phyloP scores from a whole-genome alignment of 2,329 filamentous ascomycete genomes.

The Elsinoe ampelina region DNA sequence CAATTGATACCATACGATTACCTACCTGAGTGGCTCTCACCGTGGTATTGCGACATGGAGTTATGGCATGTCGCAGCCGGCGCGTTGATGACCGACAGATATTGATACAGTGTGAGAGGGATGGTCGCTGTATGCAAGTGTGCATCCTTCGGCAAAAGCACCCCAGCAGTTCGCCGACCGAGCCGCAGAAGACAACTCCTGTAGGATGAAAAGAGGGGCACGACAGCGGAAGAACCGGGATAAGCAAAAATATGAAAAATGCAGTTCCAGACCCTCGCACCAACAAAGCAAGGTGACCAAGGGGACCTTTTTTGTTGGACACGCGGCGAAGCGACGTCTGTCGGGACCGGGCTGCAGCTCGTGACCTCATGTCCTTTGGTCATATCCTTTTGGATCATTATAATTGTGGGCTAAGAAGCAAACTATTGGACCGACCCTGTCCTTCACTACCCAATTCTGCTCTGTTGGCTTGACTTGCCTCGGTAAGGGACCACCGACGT shows the following conservation, averaged over 20 bases:
- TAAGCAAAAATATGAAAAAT: conserved; percentile 1
- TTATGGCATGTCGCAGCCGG: too few relatives aligned
- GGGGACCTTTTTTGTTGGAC: too few relatives aligned
- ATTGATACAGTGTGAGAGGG: too few relatives aligned
- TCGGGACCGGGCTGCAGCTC: not conserved
- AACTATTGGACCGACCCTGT: conserved; percentile 7
- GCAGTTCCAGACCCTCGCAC: not conserved
- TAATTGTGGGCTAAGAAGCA: not conserved
- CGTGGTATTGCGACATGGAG: too few relatives aligned
- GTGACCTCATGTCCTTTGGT: too few relatives aligned
- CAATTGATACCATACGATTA: too few relatives aligned
- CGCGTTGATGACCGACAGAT: too few relatives aligned
- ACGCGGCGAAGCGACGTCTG: conserved; percentile 1
- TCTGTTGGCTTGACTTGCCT: not conserved
- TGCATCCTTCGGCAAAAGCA: not conserved
- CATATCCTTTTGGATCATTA: not conserved
- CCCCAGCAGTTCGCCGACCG: conserved; percentile 3
- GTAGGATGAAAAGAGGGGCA: not conserved
- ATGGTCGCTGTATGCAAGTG: too few relatives aligned
- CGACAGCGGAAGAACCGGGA: not conserved
- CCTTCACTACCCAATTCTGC: not conserved
- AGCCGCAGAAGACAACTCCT: not conserved
- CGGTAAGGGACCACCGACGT: not conserved
- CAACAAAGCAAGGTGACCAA: not conserved
- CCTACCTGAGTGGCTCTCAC: too few relatives aligned